Evolutionary conservation across 306 rosid genomes (phyloP).

Genomic region (Luffa acutangula): DNA sequence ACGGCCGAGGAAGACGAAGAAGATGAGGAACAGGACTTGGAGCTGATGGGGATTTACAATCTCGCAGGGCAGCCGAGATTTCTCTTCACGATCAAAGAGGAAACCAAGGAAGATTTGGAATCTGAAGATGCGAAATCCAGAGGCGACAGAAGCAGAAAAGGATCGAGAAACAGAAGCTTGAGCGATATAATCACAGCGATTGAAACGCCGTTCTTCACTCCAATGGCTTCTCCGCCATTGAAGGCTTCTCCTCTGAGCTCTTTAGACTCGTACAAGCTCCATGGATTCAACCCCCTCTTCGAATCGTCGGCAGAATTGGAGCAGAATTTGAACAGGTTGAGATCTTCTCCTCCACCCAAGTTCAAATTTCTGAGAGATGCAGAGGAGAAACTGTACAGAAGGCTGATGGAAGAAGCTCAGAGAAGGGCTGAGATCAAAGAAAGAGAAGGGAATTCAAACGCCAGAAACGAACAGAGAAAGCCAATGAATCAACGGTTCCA

Average conservation of each 20-base stretch:
- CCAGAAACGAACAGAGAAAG: slow-evolving; percentile 26
- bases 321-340: slow-evolving; percentile 25
- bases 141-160: slow-evolving; percentile 40
- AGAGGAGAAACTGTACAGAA: slow-evolving; percentile 63
- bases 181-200: slow-evolving; percentile 40
- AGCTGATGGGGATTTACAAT: slow-evolving; percentile 72
- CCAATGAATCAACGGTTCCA: slow-evolving; percentile 18
- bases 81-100: slow-evolving; percentile 80
- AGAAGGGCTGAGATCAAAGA: slow-evolving; percentile 26
- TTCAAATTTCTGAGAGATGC: slow-evolving; percentile 82
- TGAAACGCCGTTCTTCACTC: slow-evolving; percentile 40
- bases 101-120: slow-evolving; percentile 75
- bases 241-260: slow-evolving; percentile 31
- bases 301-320: slow-evolving; percentile 47
- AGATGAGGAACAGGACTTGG: slow-evolving; percentile 33
- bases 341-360: slow-evolving; percentile 78
- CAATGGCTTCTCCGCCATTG: slow-evolving; percentile 42
- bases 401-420: slow-evolving; percentile 51
- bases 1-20: slow-evolving; percentile 30
- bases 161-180: slow-evolving; percentile 59
- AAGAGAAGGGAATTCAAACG: slow-evolving; percentile 20
- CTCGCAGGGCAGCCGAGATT: slow-evolving; percentile 76
- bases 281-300: slow-evolving; percentile 71
- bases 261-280: slow-evolving; percentile 42
- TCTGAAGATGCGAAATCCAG: slow-evolving; percentile 64